phyloP scores from a whole-genome alignment of 2,329 filamentous ascomycete genomes.

The Fusarium zealandicum region DNA sequence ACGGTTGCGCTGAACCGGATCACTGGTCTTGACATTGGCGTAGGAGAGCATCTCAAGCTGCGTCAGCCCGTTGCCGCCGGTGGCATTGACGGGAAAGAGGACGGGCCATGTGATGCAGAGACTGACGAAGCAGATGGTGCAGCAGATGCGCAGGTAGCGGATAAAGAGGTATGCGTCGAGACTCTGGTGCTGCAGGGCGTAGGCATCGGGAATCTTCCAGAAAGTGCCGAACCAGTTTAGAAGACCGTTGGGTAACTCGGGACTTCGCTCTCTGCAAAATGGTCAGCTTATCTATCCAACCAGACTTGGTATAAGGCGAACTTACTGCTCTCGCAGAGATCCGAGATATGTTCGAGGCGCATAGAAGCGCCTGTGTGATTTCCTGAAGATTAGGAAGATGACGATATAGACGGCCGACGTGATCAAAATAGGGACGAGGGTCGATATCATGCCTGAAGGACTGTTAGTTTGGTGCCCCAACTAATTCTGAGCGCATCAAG shows the following conservation, averaged over 20 bases:
- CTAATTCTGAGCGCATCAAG: background rate
- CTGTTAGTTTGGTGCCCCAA: slow-evolving; percentile 9
- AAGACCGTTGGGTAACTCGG: slow-evolving; percentile 61
- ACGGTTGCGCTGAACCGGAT: slow-evolving; percentile 61
- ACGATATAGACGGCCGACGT: slow-evolving; percentile 57
- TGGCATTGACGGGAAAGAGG: slow-evolving; percentile 83
- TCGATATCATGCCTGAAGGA: slow-evolving; percentile 53
- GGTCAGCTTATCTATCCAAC: slow-evolving; percentile 17
- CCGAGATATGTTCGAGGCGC: slow-evolving; percentile 60
- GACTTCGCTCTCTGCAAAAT: slow-evolving; percentile 59
- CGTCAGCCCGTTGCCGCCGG: slow-evolving; percentile 69
- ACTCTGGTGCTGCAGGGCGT: slow-evolving; percentile 84
- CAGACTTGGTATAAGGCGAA: slow-evolving; percentile 1
- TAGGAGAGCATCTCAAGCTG: slow-evolving; percentile 65
- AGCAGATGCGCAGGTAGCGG: slow-evolving; percentile 80
- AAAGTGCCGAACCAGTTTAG: slow-evolving; percentile 70
- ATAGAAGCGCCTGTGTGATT: slow-evolving; percentile 60
- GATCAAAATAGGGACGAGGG: slow-evolving; percentile 60
- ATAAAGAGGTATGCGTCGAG: slow-evolving; percentile 90
- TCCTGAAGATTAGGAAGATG: slow-evolving; percentile 59
- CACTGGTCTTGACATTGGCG: slow-evolving; percentile 54
- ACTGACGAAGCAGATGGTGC: slow-evolving; percentile 81
- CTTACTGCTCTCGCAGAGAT: slow-evolving; percentile 59
- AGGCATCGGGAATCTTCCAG: slow-evolving; percentile 73
- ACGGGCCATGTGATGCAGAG: slow-evolving; percentile 85